These are phyloP conservation scores for Suillus lakei DNA, from an alignment of 768 basidiomycete genomes.

Conservation along the genomic window DNA sequence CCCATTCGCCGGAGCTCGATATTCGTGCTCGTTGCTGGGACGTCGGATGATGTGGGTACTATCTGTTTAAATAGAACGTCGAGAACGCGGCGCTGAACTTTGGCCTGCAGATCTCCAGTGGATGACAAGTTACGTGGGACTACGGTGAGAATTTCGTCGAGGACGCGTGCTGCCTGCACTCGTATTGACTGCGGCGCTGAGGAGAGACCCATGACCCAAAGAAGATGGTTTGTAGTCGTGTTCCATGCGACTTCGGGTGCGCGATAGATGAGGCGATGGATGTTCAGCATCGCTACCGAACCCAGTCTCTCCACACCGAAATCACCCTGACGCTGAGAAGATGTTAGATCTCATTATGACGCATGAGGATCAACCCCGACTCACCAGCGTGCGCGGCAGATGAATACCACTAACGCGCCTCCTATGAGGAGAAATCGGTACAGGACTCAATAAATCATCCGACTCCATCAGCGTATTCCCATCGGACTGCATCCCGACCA, in stretches of 20 bases:
- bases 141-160: conserved; percentile 82
- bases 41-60: conserved; percentile 42
- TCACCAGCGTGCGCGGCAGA: conserved; percentile 75
- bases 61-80: conserved; percentile 85
- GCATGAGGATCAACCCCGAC: conserved; percentile 24
- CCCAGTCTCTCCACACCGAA: conserved; percentile 92
- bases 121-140: conserved; percentile 74
- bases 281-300: conserved; percentile 78
- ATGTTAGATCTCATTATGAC: conserved; percentile 7
- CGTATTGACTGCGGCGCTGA: conserved; percentile 79
- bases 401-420: conserved; percentile 89
- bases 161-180: conserved; percentile 84
- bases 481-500: conserved; percentile 87
- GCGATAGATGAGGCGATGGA: conserved; percentile 86
- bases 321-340: conserved; percentile 79
- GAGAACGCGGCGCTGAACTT: conserved; percentile 84
- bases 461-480: conserved; percentile 20
- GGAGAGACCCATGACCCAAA: conserved; percentile 72
- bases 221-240: conserved; percentile 76
- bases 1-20: conserved; percentile 90
- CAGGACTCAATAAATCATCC: conserved; percentile 37
- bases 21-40: conserved; percentile 46
- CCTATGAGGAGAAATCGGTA: conserved; percentile 54
- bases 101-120: conserved; percentile 63
- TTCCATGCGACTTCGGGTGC: conserved; percentile 86